A percentile compares a stretch with the other conserved stretches of the same genome.
These are phyloP conservation scores for Craterostigma plantagineum DNA, from an alignment of 257 asterid genomes.

Conservation along the genomic window DNA sequence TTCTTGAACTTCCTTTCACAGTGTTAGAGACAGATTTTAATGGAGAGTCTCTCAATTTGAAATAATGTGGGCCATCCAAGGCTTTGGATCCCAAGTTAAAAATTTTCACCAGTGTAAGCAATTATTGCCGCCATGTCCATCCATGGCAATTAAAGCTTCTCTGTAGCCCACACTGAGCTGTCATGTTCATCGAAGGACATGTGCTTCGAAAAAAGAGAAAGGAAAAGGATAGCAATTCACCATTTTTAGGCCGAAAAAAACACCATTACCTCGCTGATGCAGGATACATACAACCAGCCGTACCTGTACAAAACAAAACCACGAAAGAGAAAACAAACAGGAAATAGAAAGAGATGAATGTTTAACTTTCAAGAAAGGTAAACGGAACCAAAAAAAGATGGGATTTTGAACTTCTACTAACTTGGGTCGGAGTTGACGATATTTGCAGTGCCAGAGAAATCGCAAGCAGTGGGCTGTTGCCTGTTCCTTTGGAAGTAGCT, in stretches of 20 bases:
- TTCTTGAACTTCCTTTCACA: too few species aligned
- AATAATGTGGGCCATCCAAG: too few species aligned
- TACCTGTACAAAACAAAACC: slow-evolving; percentile 29
- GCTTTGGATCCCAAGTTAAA: too few species aligned
- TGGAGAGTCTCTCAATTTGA: too few species aligned
- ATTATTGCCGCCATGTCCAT: slow-evolving; percentile 1
- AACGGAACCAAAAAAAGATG: background rate
- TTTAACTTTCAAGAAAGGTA: too few species aligned
- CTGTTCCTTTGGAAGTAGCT: slow-evolving; percentile 44
- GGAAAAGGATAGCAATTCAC: too few species aligned
- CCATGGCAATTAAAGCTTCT: slow-evolving; percentile 5
- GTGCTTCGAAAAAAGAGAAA: too few species aligned
- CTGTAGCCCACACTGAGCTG: background rate
- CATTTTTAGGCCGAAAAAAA: too few species aligned
- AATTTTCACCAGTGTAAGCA: too few species aligned
- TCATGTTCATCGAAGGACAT: background rate
- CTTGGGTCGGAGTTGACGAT: slow-evolving; percentile 31
- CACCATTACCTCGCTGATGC: slow-evolving; percentile 41
- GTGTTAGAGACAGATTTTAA: too few species aligned
- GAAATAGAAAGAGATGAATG: background rate
- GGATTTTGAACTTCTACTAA: slow-evolving; percentile 8
- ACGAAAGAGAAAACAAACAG: background rate
- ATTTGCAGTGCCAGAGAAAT: slow-evolving; percentile 44
- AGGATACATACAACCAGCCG: slow-evolving; percentile 48
- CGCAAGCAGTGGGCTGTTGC: slow-evolving; percentile 34